Evolutionary conservation across 2,329 filamentous ascomycete genomes (phyloP).

Genomic region (Chrysosporium keratinophilum): DNA sequence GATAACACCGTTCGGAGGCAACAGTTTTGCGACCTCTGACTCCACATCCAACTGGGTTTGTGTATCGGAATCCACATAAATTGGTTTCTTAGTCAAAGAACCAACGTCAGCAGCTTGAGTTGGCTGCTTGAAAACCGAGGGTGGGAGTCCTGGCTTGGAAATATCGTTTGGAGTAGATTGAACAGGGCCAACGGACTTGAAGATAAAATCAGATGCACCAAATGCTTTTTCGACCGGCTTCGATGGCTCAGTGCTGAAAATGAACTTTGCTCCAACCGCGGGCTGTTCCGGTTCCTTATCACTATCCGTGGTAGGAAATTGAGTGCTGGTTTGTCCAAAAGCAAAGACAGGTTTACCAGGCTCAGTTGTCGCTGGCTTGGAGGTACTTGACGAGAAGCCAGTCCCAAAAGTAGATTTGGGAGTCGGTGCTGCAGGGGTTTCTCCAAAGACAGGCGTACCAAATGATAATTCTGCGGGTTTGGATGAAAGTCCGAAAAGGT

Average conservation of each 20-base stretch:
- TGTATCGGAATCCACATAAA: slow-evolving; percentile 8
- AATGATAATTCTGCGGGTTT: not conserved
- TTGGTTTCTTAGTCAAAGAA: not conserved
- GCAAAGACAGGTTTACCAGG: not conserved
- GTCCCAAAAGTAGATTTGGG: not conserved
- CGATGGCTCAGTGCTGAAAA: not conserved
- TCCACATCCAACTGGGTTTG: slow-evolving; percentile 12
- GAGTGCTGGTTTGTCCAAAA: not conserved
- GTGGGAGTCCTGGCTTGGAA: not conserved
- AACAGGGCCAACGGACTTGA: not conserved
- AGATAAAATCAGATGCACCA: not conserved
- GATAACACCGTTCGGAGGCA: slow-evolving; percentile 10
- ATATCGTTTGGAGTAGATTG: not conserved
- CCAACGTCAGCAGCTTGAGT: not conserved
- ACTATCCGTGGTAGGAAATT: not conserved
- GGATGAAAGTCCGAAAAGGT: not conserved
- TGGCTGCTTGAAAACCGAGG: not conserved
- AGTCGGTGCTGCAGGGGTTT: not conserved
- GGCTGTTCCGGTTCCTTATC: not conserved
- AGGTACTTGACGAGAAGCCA: not conserved
- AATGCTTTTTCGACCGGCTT: not conserved
- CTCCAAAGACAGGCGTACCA: not conserved
- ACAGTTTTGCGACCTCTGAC: slow-evolving; percentile 6
- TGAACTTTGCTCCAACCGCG: not conserved
- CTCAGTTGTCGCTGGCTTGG: not conserved